Evolutionary conservation across 352 stramenopile genomes (phyloP), one percentile per base, ranked within the genome.

Genomic region (Globisporangium rhizosaccharum): DNA sequence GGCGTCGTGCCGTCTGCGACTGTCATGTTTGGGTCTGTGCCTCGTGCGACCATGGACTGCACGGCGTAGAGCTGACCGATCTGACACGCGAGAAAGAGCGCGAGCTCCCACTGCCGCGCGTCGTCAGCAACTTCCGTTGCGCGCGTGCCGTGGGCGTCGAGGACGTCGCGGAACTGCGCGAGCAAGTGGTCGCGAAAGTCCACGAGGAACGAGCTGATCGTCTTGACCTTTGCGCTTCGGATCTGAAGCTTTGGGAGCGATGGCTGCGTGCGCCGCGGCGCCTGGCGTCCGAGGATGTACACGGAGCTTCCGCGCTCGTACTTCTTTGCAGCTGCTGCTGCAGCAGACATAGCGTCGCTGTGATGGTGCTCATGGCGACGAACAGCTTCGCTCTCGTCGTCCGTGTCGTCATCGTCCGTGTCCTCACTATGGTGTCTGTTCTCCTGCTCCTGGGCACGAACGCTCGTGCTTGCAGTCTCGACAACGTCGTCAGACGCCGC

Each of bases 151-250:
- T 26, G 17, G 10, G 54, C 51, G 7, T 46, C 41, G 20, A 65
- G 61, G 44, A 53, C 52, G 42, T 68, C 60, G 57, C 51, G 52
- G 2, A 66, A 71, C 51, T 78, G 68, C 48, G 69, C 26, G 25
- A 87, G 50, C 52, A 85, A 63, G 30, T 81, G 72, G 36, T 77
- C 72, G 14, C 66, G 63, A 45, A 81, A 79, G 44, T 85, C 72
- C 11, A 78, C 70, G 12, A 88, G 63, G 46, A 79, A 77, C 3
- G 65, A 65, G 25, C 55, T 53, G 15, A 77, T 72, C 4, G 76
- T 73, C 25, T 70, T 69, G 15, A 77, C 66, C 4, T 73, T 62
- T 4, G 47, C 67, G 14, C 28, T 57, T 7, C 65, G 67, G 48
- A 82, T 59, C 23, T 75, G 65, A 18, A 83, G 46, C 23, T 74